A percentile compares a stretch with the other conserved stretches of the same genome.
phyloP scores from a whole-genome alignment of 2,329 filamentous ascomycete genomes.

The Fusarium redolens region DNA sequence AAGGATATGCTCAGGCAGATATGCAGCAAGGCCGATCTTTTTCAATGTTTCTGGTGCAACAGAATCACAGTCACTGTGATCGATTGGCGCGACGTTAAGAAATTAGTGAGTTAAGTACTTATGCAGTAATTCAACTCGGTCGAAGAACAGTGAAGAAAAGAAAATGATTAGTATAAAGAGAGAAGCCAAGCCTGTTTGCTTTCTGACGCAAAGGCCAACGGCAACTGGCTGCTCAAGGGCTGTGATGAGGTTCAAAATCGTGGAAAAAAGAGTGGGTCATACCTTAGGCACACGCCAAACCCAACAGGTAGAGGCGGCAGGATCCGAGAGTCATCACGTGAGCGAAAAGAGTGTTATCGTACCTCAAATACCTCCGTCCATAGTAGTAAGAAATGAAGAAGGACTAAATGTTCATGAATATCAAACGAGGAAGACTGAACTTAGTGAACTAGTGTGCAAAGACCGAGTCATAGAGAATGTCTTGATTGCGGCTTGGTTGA shows the following conservation, averaged over 20 bases:
- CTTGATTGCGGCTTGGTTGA: not conserved
- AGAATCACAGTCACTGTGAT: slow-evolving; percentile 20
- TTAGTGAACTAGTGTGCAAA: not conserved
- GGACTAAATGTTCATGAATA: not conserved
- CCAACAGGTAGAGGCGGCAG: not conserved
- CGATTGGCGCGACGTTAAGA: slow-evolving; percentile 17
- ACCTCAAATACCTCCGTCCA: not conserved
- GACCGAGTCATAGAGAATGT: not conserved
- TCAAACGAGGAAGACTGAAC: not conserved
- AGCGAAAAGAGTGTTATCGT: not conserved
- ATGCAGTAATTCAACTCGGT: not conserved
- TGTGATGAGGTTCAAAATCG: slow-evolving; percentile 45
- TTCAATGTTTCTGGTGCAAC: slow-evolving; percentile 24
- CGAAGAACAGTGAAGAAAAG: slow-evolving; percentile 16
- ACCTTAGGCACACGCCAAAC: not conserved
- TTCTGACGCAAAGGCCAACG: slow-evolving; percentile 37
- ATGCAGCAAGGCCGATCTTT: slow-evolving; percentile 22
- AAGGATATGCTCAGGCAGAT: slow-evolving; percentile 24
- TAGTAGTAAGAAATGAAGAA: not conserved
- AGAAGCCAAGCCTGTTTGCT: slow-evolving; percentile 34
- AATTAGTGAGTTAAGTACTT: not conserved
- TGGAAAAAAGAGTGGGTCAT: slow-evolving; percentile 41
- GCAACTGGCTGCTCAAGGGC: slow-evolving; percentile 15
- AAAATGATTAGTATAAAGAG: slow-evolving; percentile 24
- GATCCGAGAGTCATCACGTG: slow-evolving; percentile 17